These are phyloP conservation scores for Monilinia laxa DNA, from an alignment of 2,329 filamentous ascomycete species.

Conservation along the genomic window DNA sequence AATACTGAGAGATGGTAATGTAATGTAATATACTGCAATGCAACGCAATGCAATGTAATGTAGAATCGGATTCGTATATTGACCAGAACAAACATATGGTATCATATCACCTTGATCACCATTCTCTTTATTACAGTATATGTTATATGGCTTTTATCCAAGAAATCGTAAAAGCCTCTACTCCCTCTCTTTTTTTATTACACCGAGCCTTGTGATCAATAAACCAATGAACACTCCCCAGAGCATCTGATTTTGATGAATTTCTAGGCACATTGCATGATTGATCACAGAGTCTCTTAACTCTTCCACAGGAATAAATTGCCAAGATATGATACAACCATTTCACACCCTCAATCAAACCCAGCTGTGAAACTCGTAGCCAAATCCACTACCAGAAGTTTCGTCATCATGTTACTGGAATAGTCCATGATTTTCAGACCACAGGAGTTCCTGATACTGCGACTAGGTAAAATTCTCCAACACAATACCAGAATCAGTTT, in stretches of 20 bases:
- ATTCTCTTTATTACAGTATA: too few relatives aligned
- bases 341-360: background rate
- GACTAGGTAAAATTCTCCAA: background rate
- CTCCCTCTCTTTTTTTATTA: background rate
- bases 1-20: too few relatives aligned
- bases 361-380: background rate
- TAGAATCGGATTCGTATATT: too few relatives aligned
- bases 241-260: background rate
- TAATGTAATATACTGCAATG: too few relatives aligned
- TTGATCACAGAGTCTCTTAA: background rate
- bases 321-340: conserved; percentile 9
- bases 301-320: background rate
- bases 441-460: background rate
- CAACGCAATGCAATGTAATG: too few relatives aligned
- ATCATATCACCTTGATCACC: too few relatives aligned
- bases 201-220: background rate
- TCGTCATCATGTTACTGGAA: background rate
- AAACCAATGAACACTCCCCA: too few relatives aligned
- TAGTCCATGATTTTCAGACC: background rate
- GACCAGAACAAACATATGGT: too few relatives aligned
- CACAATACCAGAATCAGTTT: background rate
- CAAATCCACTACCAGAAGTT: background rate
- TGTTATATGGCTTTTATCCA: background rate
- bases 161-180: background rate
- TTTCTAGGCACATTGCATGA: background rate